phyloP scores from a whole-genome alignment of 2,329 filamentous ascomycete genomes.

The Curvularia lunata region DNA sequence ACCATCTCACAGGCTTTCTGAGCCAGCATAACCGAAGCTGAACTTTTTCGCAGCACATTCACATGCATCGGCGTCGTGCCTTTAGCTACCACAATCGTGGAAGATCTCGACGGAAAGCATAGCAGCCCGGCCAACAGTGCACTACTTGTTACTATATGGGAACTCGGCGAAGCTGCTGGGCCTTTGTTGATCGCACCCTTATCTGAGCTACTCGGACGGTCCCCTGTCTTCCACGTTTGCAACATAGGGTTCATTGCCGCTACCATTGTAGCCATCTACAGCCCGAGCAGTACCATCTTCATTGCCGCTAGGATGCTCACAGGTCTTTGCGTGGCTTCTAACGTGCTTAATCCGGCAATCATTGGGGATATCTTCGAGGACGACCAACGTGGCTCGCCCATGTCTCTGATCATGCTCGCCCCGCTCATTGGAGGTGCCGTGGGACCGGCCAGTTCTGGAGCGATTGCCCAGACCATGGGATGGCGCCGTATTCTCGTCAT shows the following conservation, averaged over 20 bases:
- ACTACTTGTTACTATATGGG: constrained; percentile 47
- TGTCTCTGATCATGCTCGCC: constrained; percentile 64
- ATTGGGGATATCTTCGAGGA: constrained; percentile 67
- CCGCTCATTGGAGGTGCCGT: constrained; percentile 64
- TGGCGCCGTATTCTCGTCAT: constrained; percentile 64
- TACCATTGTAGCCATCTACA: constrained; percentile 49
- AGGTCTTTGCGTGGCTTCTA: constrained; percentile 53
- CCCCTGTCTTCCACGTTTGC: constrained; percentile 42
- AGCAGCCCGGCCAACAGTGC: constrained; percentile 35
- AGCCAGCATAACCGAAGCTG: background rate
- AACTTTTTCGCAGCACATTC: constrained; percentile 37
- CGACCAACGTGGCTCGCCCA: constrained; percentile 64
- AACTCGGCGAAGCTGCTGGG: constrained; percentile 45
- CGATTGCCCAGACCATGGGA: constrained; percentile 61
- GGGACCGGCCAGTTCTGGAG: constrained; percentile 62
- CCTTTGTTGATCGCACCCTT: constrained; percentile 45
- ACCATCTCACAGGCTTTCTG: background rate
- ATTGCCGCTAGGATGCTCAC: constrained; percentile 55
- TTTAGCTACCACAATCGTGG: constrained; percentile 40
- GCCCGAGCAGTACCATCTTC: constrained; percentile 48
- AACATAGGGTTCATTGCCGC: constrained; percentile 56
- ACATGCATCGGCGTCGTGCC: constrained; percentile 49
- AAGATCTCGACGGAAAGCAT: constrained; percentile 37
- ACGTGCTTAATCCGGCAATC: constrained; percentile 68
- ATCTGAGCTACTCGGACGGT: constrained; percentile 43